phyloP scores from a whole-genome alignment of 768 basidiomycete species.

The Mycena sanguinolenta region DNA sequence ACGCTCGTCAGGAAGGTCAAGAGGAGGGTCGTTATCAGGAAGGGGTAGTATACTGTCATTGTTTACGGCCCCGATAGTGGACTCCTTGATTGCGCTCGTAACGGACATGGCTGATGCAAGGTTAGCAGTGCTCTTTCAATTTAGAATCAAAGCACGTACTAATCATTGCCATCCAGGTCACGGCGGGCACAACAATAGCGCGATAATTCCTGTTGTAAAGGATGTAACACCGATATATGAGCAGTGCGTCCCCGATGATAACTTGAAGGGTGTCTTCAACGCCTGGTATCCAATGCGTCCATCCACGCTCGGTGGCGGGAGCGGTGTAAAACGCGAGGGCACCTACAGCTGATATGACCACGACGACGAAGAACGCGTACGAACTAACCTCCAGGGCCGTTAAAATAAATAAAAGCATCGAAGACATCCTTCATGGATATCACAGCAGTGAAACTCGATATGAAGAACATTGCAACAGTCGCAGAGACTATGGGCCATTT shows the following conservation, averaged over 20 bases:
- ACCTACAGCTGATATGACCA: too few species aligned
- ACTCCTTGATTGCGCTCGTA: not conserved
- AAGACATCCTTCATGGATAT: conserved; percentile 20
- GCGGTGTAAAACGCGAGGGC: not conserved
- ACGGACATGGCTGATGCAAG: not conserved
- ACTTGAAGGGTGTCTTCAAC: conserved; percentile 24
- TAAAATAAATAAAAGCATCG: conserved; percentile 17
- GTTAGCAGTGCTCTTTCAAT: too few species aligned
- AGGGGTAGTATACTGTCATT: conserved; percentile 9
- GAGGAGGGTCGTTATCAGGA: conserved; percentile 12
- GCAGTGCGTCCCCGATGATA: conserved; percentile 18
- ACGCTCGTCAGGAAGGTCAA: conserved; percentile 23
- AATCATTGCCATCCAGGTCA: conserved; percentile 9
- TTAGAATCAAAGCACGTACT: not conserved
- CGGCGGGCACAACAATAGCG: not conserved
- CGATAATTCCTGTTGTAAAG: conserved; percentile 24
- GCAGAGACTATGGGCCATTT: conserved; percentile 22
- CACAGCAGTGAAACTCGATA: conserved; percentile 17
- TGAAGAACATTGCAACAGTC: conserved; percentile 17
- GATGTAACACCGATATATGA: conserved; percentile 29
- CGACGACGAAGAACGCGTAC: too few species aligned
- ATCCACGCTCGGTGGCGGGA: not conserved
- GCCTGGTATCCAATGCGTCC: conserved; percentile 25
- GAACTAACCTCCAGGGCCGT: conserved; percentile 23
- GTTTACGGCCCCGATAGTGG: not conserved